Evolutionary conservation across 208 protist species (phyloP).

Genomic region (Vickermania spadyakhi): DNA sequence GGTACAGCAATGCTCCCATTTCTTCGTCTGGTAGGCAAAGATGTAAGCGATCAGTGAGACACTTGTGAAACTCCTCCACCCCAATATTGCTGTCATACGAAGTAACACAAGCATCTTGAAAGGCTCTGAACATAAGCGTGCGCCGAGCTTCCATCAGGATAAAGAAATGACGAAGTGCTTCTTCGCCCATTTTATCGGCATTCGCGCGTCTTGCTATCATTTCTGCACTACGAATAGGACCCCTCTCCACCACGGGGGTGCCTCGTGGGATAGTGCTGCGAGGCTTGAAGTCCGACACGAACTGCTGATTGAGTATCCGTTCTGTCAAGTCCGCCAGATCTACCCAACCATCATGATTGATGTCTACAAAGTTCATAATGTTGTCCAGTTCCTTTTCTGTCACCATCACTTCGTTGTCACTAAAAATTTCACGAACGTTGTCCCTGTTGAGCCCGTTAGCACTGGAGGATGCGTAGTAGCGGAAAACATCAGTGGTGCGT

Average conservation of each 20-base stretch:
- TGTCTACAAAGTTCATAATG: constrained; percentile 60
- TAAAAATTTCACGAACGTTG: constrained; percentile 53
- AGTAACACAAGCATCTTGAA: constrained; percentile 32
- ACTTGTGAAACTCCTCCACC: constrained; percentile 58
- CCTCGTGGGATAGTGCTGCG: constrained; percentile 8
- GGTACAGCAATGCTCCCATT: constrained; percentile 66
- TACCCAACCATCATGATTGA: constrained; percentile 70
- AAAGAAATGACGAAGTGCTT: constrained; percentile 64
- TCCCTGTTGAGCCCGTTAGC: constrained; percentile 40
- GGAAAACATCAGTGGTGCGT: constrained; percentile 65
- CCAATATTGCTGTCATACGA: constrained; percentile 76
- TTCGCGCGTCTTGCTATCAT: constrained; percentile 19
- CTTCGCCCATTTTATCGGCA: constrained; percentile 28
- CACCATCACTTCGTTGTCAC: constrained; percentile 35
- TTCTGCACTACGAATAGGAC: constrained; percentile 34
- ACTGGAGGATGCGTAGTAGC: constrained; percentile 55
- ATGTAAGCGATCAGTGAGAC: constrained; percentile 43
- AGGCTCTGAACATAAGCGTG: constrained; percentile 59
- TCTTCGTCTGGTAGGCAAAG: constrained; percentile 59
- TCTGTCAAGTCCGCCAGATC: constrained; percentile 76
- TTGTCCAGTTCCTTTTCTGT: constrained; percentile 32
- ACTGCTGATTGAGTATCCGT: constrained; percentile 65
- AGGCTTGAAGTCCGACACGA: constrained; percentile 66
- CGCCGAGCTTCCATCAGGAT: constrained; percentile 62
- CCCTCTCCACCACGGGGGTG: constrained; percentile 15